phyloP scores from a whole-genome alignment of 805 yeast species.

The Scheffersomyces coipomensis region DNA sequence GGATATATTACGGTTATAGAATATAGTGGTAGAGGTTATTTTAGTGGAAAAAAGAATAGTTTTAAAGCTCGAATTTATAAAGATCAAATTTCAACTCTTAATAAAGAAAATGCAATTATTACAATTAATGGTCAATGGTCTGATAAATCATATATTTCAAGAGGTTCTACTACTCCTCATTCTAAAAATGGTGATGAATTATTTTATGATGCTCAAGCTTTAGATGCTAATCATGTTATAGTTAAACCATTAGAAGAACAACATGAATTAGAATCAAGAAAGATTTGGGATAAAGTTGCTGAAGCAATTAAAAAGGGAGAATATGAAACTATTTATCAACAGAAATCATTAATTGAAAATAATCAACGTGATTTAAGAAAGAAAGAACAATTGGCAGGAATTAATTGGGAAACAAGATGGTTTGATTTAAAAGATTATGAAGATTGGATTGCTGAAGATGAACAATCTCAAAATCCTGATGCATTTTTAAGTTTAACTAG shows the following conservation, averaged over 20 bases:
- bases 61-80: conserved; percentile 81
- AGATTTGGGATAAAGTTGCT: conserved; percentile 89
- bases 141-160: conserved; percentile 61
- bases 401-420: conserved; percentile 80
- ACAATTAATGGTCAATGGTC: conserved; percentile 94
- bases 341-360: conserved; percentile 79
- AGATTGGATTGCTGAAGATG: not conserved
- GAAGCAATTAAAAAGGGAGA: conserved; percentile 77
- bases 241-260: conserved; percentile 87
- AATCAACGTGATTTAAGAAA: conserved; percentile 80
- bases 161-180: conserved; percentile 50
- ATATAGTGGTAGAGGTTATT: conserved; percentile 90
- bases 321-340: conserved; percentile 69
- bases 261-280: conserved; percentile 76
- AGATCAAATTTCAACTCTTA: conserved; percentile 45
- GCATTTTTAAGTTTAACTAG: conserved; percentile 34
- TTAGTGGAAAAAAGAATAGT: conserved; percentile 90
- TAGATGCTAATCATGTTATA: conserved; percentile 50
- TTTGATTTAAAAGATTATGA: conserved; percentile 48
- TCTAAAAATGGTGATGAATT: conserved; percentile 46
- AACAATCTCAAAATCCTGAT: conserved; percentile 17
- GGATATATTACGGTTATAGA: conserved; percentile 76
- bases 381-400: conserved; percentile 63
- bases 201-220: conserved; percentile 62
- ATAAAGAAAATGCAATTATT: conserved; percentile 64